Base-by-base conservation (phyloP, 176 grass and related monocot species). In the Carex littledalei region DNA sequence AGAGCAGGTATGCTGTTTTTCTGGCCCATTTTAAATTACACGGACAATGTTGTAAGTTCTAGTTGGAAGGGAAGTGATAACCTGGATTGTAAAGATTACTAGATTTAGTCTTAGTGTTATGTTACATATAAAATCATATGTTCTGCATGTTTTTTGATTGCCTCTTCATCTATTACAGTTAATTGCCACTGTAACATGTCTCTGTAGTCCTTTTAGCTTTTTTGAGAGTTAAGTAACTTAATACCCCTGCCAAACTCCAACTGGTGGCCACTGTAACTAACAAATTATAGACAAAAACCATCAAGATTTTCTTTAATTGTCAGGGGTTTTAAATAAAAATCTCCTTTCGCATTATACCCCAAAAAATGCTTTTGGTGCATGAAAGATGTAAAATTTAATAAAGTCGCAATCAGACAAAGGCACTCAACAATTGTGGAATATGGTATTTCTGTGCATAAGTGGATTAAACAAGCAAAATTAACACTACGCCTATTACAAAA, bases 1-100 rank as follows among this genome's bases (percentile, higher is more conserved):
- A 85, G 95, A 98, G 55, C 95, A 98, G 95, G 95, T 91, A 94
- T 80, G 59, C 86, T 45, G 32, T 6, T 53, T 22, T 57, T 41
- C 34, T 78, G 69, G 73, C 20, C 35, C 39, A 67, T 54, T 26
- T 82, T 17, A 75, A 63, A 60, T 60, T 17, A 17, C 57, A 20
- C 6, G 6, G 5, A 60, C 57, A 60, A 60, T 59, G 3, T 59
- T 59, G 17, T 60, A 60, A 60, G 4, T 60, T 60, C 57, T n/a
- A 60, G 7, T 20, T 7, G 57, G 57, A 20, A 60, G 5, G 5
- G 18, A 60, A 60, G 1, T 18, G 57, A n/a, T 59, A 59, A 2
- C 57, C 57, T 60, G 17, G 57, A 60, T 60, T 7, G 57, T 60
- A 8, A 60, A 60, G 5, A 11, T 32, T 66, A 66, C 24, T 31